Percentiles rank a stretch among this genome's conserved stretches.
These are phyloP conservation scores for Agaricus bisporus DNA, from an alignment of 768 basidiomycete species.

Conservation along the genomic window DNA sequence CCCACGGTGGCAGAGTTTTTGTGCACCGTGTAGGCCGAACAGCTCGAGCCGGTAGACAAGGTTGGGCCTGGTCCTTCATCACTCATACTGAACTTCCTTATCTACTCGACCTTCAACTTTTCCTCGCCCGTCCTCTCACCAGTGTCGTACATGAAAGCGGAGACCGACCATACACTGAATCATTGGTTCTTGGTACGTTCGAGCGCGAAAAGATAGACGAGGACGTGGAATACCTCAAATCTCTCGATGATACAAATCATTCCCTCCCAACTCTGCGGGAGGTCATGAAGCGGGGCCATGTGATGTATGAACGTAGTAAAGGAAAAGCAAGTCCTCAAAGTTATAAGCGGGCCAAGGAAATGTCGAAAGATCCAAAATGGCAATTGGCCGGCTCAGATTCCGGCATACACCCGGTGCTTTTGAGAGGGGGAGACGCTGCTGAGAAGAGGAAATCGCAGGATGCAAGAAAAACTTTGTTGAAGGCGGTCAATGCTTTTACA, in stretches of 20 bases:
- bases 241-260: conserved; percentile 58
- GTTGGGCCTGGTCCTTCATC: conserved; percentile 96
- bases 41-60: conserved; percentile 89
- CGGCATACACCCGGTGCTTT: conserved; percentile 66
- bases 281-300: conserved; percentile 85
- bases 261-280: conserved; percentile 61
- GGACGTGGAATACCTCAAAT: conserved; percentile 74
- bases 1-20: conserved; percentile 87
- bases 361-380: conserved; percentile 71
- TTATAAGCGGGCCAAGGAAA: conserved; percentile 86
- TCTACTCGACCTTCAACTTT: conserved; percentile 88
- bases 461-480: conserved; percentile 60
- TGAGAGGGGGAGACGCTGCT: conserved; percentile 31
- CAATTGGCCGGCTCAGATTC: conserved; percentile 59
- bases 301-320: conserved; percentile 91
- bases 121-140: conserved; percentile 75
- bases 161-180: conserved; percentile 63
- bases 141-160: conserved; percentile 41
- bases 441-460: conserved; percentile 40
- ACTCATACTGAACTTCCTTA: conserved; percentile 83
- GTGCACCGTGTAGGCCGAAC: conserved; percentile 97
- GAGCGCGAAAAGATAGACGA: conserved; percentile 75
- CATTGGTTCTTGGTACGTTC: conserved; percentile 77
- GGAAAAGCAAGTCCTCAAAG: conserved; percentile 83
- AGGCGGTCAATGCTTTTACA: conserved; percentile 73